Evolutionary conservation across 2,329 filamentous ascomycete species (phyloP).

Genomic region (Penicillium decumbens): DNA sequence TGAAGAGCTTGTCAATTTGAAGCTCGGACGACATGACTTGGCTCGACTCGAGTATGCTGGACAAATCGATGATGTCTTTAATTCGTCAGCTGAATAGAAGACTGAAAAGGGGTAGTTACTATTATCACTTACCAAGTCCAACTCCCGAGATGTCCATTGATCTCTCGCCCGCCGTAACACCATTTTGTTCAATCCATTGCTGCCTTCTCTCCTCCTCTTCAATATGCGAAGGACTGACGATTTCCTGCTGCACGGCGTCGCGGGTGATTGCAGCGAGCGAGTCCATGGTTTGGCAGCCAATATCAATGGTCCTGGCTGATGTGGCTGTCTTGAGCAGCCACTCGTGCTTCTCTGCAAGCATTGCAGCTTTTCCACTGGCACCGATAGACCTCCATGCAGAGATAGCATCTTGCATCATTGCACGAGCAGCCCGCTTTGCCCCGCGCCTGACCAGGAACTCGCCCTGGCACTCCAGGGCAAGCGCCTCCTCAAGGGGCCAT

Average conservation of each 20-base stretch:
- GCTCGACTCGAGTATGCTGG: conserved; percentile 60
- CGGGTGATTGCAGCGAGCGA: conserved; percentile 44
- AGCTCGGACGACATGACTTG: conserved; percentile 63
- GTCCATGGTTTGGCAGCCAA: conserved; percentile 54
- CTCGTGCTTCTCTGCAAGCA: conserved; percentile 56
- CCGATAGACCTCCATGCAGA: conserved; percentile 56
- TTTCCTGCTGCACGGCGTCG: conserved; percentile 30
- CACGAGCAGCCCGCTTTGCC: conserved; percentile 55
- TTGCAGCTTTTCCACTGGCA: conserved; percentile 55
- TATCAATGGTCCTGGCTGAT: conserved; percentile 50
- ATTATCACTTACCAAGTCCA: conserved; percentile 32
- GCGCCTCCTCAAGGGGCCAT: conserved; percentile 56
- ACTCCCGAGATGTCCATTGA: conserved; percentile 42
- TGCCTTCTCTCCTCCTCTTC: conserved; percentile 41
- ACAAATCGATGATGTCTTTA: conserved; percentile 60
- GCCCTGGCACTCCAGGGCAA: conserved; percentile 56
- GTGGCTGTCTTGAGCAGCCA: conserved; percentile 56
- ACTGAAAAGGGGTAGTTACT: not conserved
- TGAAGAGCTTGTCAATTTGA: conserved; percentile 58
- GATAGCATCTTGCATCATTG: conserved; percentile 55
- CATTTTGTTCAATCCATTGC: conserved; percentile 42
- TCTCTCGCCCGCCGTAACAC: conserved; percentile 35
- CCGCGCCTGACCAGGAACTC: conserved; percentile 56
- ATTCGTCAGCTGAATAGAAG: conserved; percentile 2
- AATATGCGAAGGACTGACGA: conserved; percentile 27